Base-by-base conservation (phyloP, 345 rosid species). In the Citrus trifoliata region DNA sequence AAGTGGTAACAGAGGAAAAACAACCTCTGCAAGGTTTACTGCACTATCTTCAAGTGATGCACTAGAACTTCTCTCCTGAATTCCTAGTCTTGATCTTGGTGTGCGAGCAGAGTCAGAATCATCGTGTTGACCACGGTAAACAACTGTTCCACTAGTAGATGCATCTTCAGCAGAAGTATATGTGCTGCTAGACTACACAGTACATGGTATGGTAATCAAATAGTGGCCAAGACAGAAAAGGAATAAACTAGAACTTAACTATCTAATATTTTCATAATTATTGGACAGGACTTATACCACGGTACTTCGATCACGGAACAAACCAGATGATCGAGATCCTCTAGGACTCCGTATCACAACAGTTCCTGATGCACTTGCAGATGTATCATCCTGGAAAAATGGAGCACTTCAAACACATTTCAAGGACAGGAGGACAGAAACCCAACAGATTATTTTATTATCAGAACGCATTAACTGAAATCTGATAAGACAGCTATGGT, bases 81-180 rank as follows among this genome's bases (percentile, higher is more conserved):
- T 74, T 74, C 95, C 98, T 74, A 94, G 83, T 83, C 95, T 90
- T 58, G 99, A 96, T 83, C 89, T 96, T 78, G 97, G 95, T 65
- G 99, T 94, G 80, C 91, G 88, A 78, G 95, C 94, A 84, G 95
- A 93, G 83, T 87, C 98, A 74, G 88, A 83, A 71, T 93, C 99
- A 80, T 94, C 97, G 59, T 84, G 92, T 78, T 89, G 98, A 33
- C 95, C 94, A 30, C 93, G 97, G 53, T 90, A 81, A 74, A 96
- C 94, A 82, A 96, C 92, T 71, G 98, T 94, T 82, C 98, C 98
- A 91, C 93, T 93, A 55, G 95, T 85, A 78, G 98, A 94, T 86
- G 91, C 91, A 87, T 96, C 98, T 85, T 94, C 98, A 84, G 81
- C 77, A 79, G 97, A 90, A 40, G 91, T 71, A 80, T 83, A 82